phyloP scores from a whole-genome alignment of 768 basidiomycete species.

The Megacollybia marginata region DNA sequence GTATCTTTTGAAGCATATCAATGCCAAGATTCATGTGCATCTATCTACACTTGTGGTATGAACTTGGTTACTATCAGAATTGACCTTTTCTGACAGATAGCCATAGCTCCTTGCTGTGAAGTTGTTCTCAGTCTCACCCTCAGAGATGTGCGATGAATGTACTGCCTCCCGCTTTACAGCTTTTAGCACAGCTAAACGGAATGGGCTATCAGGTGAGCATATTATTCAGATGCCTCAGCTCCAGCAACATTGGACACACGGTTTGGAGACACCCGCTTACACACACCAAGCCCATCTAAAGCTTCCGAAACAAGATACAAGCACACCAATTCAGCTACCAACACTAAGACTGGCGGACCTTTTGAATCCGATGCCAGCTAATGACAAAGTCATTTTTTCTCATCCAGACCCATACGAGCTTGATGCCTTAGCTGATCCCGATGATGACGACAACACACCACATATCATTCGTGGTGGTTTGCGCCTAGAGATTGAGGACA shows the following conservation, averaged over 20 bases:
- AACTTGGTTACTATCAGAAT: too few species aligned
- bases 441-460: neutral
- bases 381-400: neutral
- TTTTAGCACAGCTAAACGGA: constrained; percentile 3
- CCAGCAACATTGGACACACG: constrained; percentile 4
- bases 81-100: too few species aligned
- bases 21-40: too few species aligned
- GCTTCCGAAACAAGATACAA: neutral
- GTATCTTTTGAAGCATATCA: too few species aligned
- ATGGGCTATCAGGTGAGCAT: constrained; percentile 1
- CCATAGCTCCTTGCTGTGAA: constrained; percentile 2
- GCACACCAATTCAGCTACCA: neutral
- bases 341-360: neutral
- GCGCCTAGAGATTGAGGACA: neutral
- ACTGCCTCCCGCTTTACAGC: neutral
- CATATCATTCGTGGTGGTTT: neutral
- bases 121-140: neutral
- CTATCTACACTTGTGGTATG: too few species aligned
- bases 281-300: neutral
- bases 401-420: neutral
- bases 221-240: constrained; percentile 4
- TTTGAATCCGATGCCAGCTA: neutral
- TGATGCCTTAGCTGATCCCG: neutral
- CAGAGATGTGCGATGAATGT: constrained; percentile 3
- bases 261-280: neutral